Conservation (phyloP, 2,329 filamentous ascomycete genomes). For the Aphanoascus verrucosus region DNA sequence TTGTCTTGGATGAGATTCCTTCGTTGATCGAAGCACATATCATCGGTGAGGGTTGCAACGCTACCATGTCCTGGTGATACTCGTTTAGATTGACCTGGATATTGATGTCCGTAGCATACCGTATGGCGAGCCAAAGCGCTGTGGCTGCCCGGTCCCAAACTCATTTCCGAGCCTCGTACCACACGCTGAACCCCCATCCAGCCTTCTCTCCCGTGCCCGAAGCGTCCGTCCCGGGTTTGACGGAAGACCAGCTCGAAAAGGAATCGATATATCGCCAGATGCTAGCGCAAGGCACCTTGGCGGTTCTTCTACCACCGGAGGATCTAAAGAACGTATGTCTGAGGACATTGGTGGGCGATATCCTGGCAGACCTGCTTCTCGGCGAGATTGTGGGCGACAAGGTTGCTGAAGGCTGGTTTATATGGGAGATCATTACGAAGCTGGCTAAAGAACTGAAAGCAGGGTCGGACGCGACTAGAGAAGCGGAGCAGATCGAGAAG, state of each 20-base stretch:
- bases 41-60: slow-evolving; percentile 32
- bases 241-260: slow-evolving; percentile 57
- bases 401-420: slow-evolving; percentile 73
- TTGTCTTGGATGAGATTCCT: slow-evolving; percentile 81
- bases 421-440: slow-evolving; percentile 77
- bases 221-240: slow-evolving; percentile 40
- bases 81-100: neutral
- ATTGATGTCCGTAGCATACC: slow-evolving; percentile 52
- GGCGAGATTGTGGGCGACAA: slow-evolving; percentile 71
- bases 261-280: slow-evolving; percentile 79
- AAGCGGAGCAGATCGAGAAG: slow-evolving; percentile 25
- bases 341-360: slow-evolving; percentile 70
- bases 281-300: slow-evolving; percentile 70
- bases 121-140: slow-evolving; percentile 51
- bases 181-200: slow-evolving; percentile 70
- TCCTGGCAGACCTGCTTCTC: slow-evolving; percentile 81
- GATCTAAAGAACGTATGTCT: slow-evolving; percentile 82
- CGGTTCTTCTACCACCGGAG: slow-evolving; percentile 79
- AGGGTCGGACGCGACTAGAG: slow-evolving; percentile 19
- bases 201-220: slow-evolving; percentile 67
- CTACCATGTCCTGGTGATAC: neutral
- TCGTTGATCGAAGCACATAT: slow-evolving; percentile 71
- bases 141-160: slow-evolving; percentile 50
- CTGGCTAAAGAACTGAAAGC: slow-evolving; percentile 42
- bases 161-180: slow-evolving; percentile 62